These are phyloP conservation scores for Tirmania nivea DNA, from an alignment of 495 filamentous ascomycete genomes.

Conservation along the genomic window DNA sequence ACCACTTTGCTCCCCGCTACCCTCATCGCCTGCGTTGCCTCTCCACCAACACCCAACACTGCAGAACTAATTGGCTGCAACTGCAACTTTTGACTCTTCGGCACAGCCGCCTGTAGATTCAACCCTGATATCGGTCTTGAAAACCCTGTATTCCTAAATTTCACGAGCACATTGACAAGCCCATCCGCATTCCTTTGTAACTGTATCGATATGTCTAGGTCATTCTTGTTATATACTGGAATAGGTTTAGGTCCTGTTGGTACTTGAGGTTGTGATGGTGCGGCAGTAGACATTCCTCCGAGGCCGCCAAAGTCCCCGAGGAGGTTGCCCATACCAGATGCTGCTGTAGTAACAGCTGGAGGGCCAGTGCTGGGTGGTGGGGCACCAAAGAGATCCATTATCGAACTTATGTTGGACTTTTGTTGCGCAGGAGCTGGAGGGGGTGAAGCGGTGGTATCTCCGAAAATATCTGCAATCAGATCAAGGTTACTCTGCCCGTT, in stretches of 20 bases:
- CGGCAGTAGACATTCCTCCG: constrained; percentile 26
- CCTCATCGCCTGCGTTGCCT: constrained; percentile 76
- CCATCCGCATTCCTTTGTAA: constrained; percentile 57
- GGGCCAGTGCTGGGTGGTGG: constrained; percentile 15
- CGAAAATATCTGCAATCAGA: constrained; percentile 71
- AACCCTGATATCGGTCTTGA: constrained; percentile 44
- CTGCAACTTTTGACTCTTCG: constrained; percentile 82
- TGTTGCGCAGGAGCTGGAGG: constrained; percentile 25
- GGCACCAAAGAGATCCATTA: constrained; percentile 66
- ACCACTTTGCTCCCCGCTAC: constrained; percentile 67
- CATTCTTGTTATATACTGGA: constrained; percentile 67
- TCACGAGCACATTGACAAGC: constrained; percentile 51
- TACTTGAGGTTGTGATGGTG: constrained; percentile 26
- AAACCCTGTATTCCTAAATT: constrained; percentile 56
- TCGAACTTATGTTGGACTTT: constrained; percentile 45
- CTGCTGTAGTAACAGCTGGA: constrained; percentile 16
- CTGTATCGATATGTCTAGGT: constrained; percentile 54
- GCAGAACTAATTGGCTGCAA: constrained; percentile 63
- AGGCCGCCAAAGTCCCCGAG: constrained; percentile 20
- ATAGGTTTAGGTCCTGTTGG: constrained; percentile 25
- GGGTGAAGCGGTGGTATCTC: constrained; percentile 29
- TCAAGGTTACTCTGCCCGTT: constrained; percentile 62
- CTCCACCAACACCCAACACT: constrained; percentile 52
- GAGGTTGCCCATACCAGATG: constrained; percentile 22
- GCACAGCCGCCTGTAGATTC: constrained; percentile 78